phyloP scores from a whole-genome alignment of 257 asterid genomes.

The Leonotis leonurus region DNA sequence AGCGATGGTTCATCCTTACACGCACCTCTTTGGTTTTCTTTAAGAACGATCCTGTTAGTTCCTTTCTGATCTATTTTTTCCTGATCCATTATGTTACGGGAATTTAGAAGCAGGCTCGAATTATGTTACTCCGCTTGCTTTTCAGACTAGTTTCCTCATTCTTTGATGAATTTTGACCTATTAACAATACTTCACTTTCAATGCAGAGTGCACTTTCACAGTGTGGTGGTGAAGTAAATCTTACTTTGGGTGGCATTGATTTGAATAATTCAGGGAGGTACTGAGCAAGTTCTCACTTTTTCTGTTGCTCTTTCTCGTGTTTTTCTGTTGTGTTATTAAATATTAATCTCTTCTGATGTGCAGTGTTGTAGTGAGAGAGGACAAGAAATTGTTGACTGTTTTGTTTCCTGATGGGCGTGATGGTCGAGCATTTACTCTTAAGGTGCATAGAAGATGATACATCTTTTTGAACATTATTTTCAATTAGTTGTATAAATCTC shows the following conservation, averaged over 20 bases:
- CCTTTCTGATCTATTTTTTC: constrained; percentile 3
- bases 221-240: constrained; percentile 89
- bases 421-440: constrained; percentile 90
- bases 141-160: no score
- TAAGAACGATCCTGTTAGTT: constrained; percentile 93
- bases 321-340: constrained; percentile 13
- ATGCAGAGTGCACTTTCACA: constrained; percentile 81
- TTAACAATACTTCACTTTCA: constrained; percentile 6
- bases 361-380: constrained; percentile 96
- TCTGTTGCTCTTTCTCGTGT: not conserved
- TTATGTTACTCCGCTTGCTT: constrained; percentile 4
- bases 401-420: constrained; percentile 95
- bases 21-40: constrained; percentile 94
- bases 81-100: constrained; percentile 2
- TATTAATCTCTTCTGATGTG: constrained; percentile 21
- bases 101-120: not conserved
- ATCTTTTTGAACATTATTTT: not conserved
- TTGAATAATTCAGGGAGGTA: constrained; percentile 96
- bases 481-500: not conserved
- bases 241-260: constrained; percentile 91
- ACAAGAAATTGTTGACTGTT: constrained; percentile 77
- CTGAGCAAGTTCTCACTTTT: constrained; percentile 6
- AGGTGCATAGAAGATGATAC: constrained; percentile 38
- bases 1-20: constrained; percentile 92
- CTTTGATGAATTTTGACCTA: constrained; percentile 4